Base-by-base conservation (phyloP, 2,329 filamentous ascomycete genomes). In the Cladosporium cucumerinum region DNA sequence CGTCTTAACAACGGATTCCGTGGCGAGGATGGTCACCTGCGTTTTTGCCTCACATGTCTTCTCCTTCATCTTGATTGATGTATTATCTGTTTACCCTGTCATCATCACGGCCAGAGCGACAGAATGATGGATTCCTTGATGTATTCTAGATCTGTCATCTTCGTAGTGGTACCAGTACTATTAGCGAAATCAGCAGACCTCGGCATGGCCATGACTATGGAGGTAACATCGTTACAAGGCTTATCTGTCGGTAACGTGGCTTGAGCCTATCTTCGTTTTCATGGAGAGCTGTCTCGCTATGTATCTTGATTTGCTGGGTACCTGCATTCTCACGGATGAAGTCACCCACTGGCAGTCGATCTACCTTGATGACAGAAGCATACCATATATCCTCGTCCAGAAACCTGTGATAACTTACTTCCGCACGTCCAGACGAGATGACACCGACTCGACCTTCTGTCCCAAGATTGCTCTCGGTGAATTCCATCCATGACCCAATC, bases 21-120 rank as follows among this genome's bases (percentile, higher is more conserved):
- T 64, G 55, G 61, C 61, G 61, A 51, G 30, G 52, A 43, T 26
- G 55, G 61, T 64, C 61, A 64, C 55, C 61, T 58, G 52, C 55
- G 61, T 64, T 64, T 62, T 62, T 62, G 60, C 60, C 49, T 62
- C 60, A 62, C 60, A 62, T 62, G 16, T 26, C 18, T 12, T 32
- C 14, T 12, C 7, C 10, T 62, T 46, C 28, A 30, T 30, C 39
- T 46, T 46, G 6, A 21, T 11, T 8, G n/a, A 21, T 21, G n/a
- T 46, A 21, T 46, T 21, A 46, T 11, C n/a, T 46, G n/a, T 46
- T 46, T 46, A 18, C 18, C 8, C 14, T n/a, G 36, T n/a, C 18
- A 10, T 2, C 18, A 7, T 8, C 18, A n/a, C 16, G 36, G 18
- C 2, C n/a, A n/a, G 36, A 43, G 5, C 36, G 10, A 43, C 10